Conservation (phyloP, 1,284 basidiomycete genomes). For the Pisolithus thermaeus region DNA sequence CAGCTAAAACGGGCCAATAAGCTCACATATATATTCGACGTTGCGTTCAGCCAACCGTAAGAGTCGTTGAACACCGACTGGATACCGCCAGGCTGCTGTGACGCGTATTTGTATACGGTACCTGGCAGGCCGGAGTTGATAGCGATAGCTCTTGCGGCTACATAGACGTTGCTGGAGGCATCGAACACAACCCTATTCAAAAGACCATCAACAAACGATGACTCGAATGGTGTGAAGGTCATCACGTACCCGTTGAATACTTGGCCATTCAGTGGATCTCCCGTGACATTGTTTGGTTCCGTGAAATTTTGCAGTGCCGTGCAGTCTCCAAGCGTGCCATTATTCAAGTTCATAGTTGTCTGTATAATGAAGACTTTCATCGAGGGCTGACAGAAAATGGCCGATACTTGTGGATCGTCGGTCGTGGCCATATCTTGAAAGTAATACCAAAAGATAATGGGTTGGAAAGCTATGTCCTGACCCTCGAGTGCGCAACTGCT, state of each 20-base stretch:
- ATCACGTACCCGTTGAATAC: constrained; percentile 50
- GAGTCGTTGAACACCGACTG: constrained; percentile 40
- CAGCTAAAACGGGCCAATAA: not conserved
- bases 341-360: constrained; percentile 95
- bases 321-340: constrained; percentile 83
- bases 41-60: constrained; percentile 47
- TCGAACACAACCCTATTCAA: constrained; percentile 42
- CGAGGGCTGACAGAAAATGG: constrained; percentile 97
- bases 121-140: constrained; percentile 45
- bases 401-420: constrained; percentile 63
- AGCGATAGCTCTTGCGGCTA: constrained; percentile 43
- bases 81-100: constrained; percentile 32
- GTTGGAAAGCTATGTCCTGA: not conserved
- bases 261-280: constrained; percentile 33
- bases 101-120: constrained; percentile 48
- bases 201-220: constrained; percentile 4
- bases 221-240: not conserved
- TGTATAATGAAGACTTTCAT: constrained; percentile 57
- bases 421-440: constrained; percentile 10
- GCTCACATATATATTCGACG: constrained; percentile 47
- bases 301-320: not conserved
- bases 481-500: not conserved
- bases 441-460: not conserved
- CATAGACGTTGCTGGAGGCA: constrained; percentile 34
- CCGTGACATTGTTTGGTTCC: constrained; percentile 45